Evolutionary conservation across 1,284 basidiomycete genomes (phyloP), one percentile per base, ranked within the genome.

Genomic region (Puccinia coronata): DNA sequence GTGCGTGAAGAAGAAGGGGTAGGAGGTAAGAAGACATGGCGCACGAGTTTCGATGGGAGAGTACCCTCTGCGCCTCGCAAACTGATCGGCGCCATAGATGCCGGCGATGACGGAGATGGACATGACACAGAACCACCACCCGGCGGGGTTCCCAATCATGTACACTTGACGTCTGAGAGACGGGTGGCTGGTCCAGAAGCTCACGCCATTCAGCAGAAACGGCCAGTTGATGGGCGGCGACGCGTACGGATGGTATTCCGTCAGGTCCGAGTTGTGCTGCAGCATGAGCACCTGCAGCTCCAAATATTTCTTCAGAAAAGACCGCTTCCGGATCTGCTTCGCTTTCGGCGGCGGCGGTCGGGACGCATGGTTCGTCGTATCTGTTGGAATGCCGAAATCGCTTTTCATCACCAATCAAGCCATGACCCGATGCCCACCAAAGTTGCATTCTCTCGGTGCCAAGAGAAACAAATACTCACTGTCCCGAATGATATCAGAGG

Each of bases 211-310:
- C 47, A 98, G 87, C 70, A 96, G 89, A 90, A 99, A 98, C 0
- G 97, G 97, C 97, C 97, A 99, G 86, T 97, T 96, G 87, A 98
- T 92, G 0, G 97, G 96, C 18, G 90, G 90, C 82, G 92, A 93
- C 0, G 96, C 95, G 86, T 99, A 99, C 55, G 97, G 97, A 86
- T 99, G 97, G 16, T 92, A 92, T 25, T 94, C 92, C 31, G 95
- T 98, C 80, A 99, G 88, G 23, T 95, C 96, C 16, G 95, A 94
- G 85, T 99, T 99, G 88, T 99, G 96, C 86, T 97, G 94, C 82
- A 98, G 88, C 97, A 99, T 99, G 81, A 96, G 88, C 63, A 96
- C 87, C 85, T 99, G 97, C 57, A 99, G 88, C 87, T 99, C 96
- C 65, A 89, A 90, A 85, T 95, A 99, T 87, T 99, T 99, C 86